Evolutionary conservation across 163 green algal genomes (phyloP).

Genomic region (Chlamydomonas reinhardtii): DNA sequence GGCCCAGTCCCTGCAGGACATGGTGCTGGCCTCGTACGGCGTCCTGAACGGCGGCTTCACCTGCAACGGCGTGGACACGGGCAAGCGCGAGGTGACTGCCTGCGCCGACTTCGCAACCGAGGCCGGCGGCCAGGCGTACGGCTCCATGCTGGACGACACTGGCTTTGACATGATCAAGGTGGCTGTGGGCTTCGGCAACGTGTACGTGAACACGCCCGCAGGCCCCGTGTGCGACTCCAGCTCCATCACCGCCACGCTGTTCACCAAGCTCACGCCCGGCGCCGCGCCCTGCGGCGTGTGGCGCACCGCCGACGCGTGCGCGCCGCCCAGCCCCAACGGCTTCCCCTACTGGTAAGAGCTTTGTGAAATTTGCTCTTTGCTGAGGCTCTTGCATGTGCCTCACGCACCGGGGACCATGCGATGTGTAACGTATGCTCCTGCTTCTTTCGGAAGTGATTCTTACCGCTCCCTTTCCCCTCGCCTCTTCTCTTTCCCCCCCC

Average conservation of each 20-base stretch:
- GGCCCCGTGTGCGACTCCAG: background rate
- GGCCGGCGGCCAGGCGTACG: background rate
- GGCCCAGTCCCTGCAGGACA: background rate
- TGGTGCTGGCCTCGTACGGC: background rate
- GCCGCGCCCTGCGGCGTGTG: background rate
- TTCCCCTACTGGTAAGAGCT: slow-evolving; percentile 21
- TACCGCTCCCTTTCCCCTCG: background rate
- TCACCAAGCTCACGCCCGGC: background rate
- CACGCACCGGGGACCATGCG: too few relatives aligned
- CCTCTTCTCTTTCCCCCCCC: background rate
- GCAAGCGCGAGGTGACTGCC: background rate
- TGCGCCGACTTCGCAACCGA: slow-evolving; percentile 24
- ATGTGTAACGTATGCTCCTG: too few relatives aligned
- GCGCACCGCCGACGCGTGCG: background rate
- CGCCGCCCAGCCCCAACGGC: background rate
- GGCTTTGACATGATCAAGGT: background rate
- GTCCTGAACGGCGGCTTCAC: background rate
- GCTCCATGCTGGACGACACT: background rate
- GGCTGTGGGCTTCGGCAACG: background rate
- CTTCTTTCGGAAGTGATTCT: background rate
- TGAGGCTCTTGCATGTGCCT: too few relatives aligned
- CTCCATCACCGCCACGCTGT: background rate
- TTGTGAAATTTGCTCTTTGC: too few relatives aligned
- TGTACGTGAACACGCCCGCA: background rate
- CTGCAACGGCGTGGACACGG: background rate